Evolutionary conservation across 164 flowering plant species (phyloP), one percentile per base, ranked within the genome.

Genomic region (Piper longum): DNA sequence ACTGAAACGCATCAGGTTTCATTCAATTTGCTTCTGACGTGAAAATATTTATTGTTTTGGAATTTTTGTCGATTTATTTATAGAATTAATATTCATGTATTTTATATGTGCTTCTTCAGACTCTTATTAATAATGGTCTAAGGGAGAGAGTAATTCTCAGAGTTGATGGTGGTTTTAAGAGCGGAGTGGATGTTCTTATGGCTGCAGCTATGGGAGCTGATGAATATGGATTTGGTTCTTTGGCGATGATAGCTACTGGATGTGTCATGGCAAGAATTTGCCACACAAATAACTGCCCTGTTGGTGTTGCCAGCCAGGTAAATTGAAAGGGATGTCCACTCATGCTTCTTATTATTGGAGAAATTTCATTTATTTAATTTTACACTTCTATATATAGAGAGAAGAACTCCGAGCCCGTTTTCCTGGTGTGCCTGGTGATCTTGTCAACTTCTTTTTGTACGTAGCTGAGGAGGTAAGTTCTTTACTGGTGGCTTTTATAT

Each of bases 221-320:
- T 76, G 99, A 95, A 62, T 95, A 85, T 81, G 99, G 99, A 16
- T 95, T 95, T 80, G 96, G 99, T 68, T 86, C 99, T 65, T 78
- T 89, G n/a, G 96, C 99, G 41, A 89, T 95, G 96, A 95, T 95
- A 70, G 96, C 99, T 58, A 89, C 96, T 66, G 99, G 99, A 19
- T 95, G 99, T 75, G 82, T 95, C 60, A 95, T 95, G 99, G 96
- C 96, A 59, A 93, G 99, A 54, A 95, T 89, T 64, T 95, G 99
- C 82, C 99, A 95, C 81, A 95, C 96, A 16, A 95, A 95, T 67
- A 95, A 89, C 70, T 95, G 99, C 62, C 97, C 99, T 17, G 99
- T 95, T 76, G 99, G 99, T 66, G 96, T 95, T 75, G 99, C 99
- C 52, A 95, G 96, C 75, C 99, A 95, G 95, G 99, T 92, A 69